These are phyloP conservation scores for Lentithecium fluviatile DNA, from an alignment of 495 filamentous ascomycete species.

Conservation along the genomic window DNA sequence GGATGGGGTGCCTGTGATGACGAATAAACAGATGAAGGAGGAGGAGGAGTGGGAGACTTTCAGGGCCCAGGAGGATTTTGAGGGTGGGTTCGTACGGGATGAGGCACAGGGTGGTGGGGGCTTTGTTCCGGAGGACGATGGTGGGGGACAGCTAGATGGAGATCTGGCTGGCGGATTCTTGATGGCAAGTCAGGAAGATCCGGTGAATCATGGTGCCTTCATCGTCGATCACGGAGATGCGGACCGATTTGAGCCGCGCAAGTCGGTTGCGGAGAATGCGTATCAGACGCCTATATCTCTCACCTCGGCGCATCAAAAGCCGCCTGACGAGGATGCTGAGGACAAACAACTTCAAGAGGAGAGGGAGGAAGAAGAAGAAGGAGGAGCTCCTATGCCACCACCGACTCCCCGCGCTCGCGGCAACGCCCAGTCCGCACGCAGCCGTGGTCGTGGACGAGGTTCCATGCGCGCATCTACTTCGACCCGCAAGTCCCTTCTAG, in stretches of 20 bases:
- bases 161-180: slow-evolving; percentile 17
- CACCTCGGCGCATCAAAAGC: slow-evolving; percentile 33
- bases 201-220: slow-evolving; percentile 1
- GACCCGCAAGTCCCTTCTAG: not conserved
- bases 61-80: slow-evolving; percentile 28
- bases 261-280: slow-evolving; percentile 10
- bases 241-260: not conserved
- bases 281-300: slow-evolving; percentile 39
- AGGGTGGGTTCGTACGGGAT: slow-evolving; percentile 32
- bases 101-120: slow-evolving; percentile 16
- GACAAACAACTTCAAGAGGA: slow-evolving; percentile 15
- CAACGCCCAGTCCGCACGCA: not conserved
- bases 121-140: slow-evolving; percentile 27
- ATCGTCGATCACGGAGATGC: slow-evolving; percentile 30
- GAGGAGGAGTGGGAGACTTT: slow-evolving; percentile 32
- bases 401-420: not conserved
- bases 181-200: slow-evolving; percentile 7
- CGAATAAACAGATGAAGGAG: not conserved
- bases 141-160: slow-evolving; percentile 13
- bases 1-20: slow-evolving; percentile 43
- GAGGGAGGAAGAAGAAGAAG: slow-evolving; percentile 1
- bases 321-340: slow-evolving; percentile 8
- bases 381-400: not conserved
- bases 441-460: no score
- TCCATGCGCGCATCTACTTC: no score